These are phyloP conservation scores for Kuraishia borneana DNA, from an alignment of 805 yeast species.

Conservation along the genomic window DNA sequence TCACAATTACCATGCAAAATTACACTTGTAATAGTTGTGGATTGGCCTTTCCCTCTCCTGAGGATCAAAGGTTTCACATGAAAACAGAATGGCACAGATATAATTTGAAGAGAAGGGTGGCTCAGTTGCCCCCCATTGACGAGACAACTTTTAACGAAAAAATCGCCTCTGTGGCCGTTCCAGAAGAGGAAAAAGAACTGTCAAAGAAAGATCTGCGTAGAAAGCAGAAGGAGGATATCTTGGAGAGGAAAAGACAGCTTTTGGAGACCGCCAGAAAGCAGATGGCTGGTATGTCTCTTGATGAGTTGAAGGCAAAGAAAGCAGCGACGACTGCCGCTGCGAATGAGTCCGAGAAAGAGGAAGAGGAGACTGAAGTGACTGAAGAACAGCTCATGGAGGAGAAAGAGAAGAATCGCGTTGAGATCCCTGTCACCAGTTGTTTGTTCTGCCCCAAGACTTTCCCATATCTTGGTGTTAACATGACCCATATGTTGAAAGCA, in stretches of 20 bases:
- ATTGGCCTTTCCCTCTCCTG: slow-evolving; percentile 71
- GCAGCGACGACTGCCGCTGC: slow-evolving; percentile 2
- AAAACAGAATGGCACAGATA: slow-evolving; percentile 97
- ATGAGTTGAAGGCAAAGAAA: slow-evolving; percentile 15
- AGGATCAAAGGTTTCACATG: slow-evolving; percentile 86
- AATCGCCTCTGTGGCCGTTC: slow-evolving; percentile 11
- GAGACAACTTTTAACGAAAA: slow-evolving; percentile 17
- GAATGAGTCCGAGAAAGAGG: slow-evolving; percentile 5
- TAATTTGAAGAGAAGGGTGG: slow-evolving; percentile 88
- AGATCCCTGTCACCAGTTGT: slow-evolving; percentile 38
- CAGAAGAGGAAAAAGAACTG: slow-evolving; percentile 11
- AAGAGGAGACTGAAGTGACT: slow-evolving; percentile 2
- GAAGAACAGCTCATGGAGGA: slow-evolving; percentile 30
- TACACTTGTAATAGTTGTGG: slow-evolving; percentile 84
- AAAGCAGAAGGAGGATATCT: slow-evolving; percentile 35
- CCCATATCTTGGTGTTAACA: slow-evolving; percentile 26
- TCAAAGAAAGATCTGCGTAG: slow-evolving; percentile 40
- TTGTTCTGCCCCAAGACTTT: slow-evolving; percentile 33
- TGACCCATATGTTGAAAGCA: slow-evolving; percentile 63
- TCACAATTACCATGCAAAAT: slow-evolving; percentile 1
- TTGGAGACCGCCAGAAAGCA: slow-evolving; percentile 34
- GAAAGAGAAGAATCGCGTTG: slow-evolving; percentile 32
- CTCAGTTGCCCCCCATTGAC: slow-evolving; percentile 58
- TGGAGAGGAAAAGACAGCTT: slow-evolving; percentile 35
- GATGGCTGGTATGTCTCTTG: slow-evolving; percentile 11